Evolutionary conservation across 495 filamentous ascomycete genomes (phyloP), one percentile per base, ranked within the genome.

Genomic region (Tetracladium setigerum): DNA sequence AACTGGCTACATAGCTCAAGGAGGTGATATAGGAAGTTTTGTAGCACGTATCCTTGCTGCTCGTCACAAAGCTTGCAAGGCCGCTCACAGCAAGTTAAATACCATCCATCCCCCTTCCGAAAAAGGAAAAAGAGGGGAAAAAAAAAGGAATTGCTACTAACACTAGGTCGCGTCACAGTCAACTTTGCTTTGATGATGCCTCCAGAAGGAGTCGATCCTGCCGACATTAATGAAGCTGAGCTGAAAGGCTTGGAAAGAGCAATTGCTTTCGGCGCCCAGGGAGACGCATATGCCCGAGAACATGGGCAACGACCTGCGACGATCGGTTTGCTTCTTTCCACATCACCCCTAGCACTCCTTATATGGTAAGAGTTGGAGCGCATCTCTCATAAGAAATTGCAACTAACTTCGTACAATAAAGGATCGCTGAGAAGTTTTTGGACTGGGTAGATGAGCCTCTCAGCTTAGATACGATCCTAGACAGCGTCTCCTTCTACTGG

Each of bases 381-480:
- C n/a, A 16, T n/a, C 24, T 19, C 31, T n/a, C n/a, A 11, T 37
- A 35, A 14, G n/a, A n/a, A n/a, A n/a, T n/a, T n/a, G n/a, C n/a
- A n/a, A n/a, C 18, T 30, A 17, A 39, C 19, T 46, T 30, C 39
- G 52, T 40, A 43, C 24, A 49, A 48, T 22, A 57, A 5, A 79
- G 76, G 78, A 63, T 83, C 41, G 82, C 78, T 16, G 83, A 86
- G 60, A 86, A 87, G 55, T 77, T 78, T 53, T 50, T 83, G 15
- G 71, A 75, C 36, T 86, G 82, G 83, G 65, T 68, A 5, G 81
- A 85, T 47, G 61, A 64, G 1, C 61, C 71, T 5, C 69, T 79
- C 1, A 39, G 68, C 5, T 44, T 74, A 2, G 65, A 82, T 15
- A 69, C 62, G 5, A 82, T 87, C 30, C 67, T 85, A 4, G 70